Percentiles rank a stretch among this genome's conserved stretches.
Conservation (phyloP, 805 yeast genomes). For the Debaryomyces hansenii region DNA sequence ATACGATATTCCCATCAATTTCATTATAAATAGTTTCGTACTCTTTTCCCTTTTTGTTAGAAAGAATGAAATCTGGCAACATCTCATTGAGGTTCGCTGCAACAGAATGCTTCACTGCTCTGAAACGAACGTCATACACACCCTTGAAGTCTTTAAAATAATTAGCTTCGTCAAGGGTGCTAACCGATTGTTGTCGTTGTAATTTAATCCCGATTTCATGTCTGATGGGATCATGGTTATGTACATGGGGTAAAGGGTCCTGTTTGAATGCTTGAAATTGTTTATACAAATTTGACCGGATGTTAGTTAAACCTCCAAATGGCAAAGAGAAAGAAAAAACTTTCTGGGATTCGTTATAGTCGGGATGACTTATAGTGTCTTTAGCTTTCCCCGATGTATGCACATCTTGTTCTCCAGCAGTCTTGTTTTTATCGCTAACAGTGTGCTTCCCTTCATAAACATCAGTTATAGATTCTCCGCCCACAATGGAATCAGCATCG, state of each 20-base stretch:
- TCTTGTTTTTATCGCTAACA: constrained; percentile 12
- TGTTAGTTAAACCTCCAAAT: constrained; percentile 44
- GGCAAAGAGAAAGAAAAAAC: constrained; percentile 61
- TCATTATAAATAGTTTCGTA: constrained; percentile 52
- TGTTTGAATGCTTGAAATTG: constrained; percentile 22
- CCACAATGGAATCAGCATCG: constrained; percentile 51
- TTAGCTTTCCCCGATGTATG: constrained; percentile 7
- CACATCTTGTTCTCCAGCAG: constrained; percentile 13
- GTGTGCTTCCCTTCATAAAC: constrained; percentile 9
- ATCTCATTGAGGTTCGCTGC: constrained; percentile 47
- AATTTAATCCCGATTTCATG: constrained; percentile 41
- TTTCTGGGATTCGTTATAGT: constrained; percentile 25
- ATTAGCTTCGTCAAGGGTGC: constrained; percentile 63
- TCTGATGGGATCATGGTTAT: constrained; percentile 10
- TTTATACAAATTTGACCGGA: constrained; percentile 27
- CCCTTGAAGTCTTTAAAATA: constrained; percentile 55
- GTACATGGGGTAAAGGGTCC: constrained; percentile 21
- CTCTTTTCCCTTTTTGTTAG: constrained; percentile 23
- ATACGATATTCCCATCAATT: constrained; percentile 74
- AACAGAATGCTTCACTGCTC: constrained; percentile 68
- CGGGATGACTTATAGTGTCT: constrained; percentile 1
- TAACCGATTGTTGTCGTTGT: constrained; percentile 55
- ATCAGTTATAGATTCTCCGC: constrained; percentile 42
- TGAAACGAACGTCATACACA: constrained; percentile 63
- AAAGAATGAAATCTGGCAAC: constrained; percentile 29